Base-by-base conservation (phyloP, 768 basidiomycete species). In the Nidularia pulvinata region DNA sequence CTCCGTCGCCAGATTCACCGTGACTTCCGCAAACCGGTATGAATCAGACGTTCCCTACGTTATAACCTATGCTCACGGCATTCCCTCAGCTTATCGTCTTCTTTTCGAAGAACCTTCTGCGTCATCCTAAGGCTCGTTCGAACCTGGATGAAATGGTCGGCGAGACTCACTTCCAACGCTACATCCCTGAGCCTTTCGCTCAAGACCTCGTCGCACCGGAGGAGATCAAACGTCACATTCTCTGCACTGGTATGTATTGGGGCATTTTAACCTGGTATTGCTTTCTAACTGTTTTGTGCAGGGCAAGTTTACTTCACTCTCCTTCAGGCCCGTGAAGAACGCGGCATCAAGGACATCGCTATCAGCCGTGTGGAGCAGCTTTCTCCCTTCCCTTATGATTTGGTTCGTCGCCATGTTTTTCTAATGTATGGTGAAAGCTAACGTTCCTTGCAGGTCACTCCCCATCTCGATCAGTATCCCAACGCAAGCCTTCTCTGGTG, bases 101-200 rank as follows among this genome's bases (percentile, higher is more conserved):
- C 87, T 98, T 97, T 85, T 97, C 95, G 25, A 99, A 99, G 78
- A 89, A 84, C 58, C 82, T 99, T 43, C 80, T 99, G 52, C 95
- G 97, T 52, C 95, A 97, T 72, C 94, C 95, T n/a, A 80, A 79
- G 50, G 96, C 93, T 16, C 87, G 91, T 55, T 98, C 95, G 2
- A 76, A 84, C 7, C 77, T 99, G 5, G 81, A 84, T 3, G 96
- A 98, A 67, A 94, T 99, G 89, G 75, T 82, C 33, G 90, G 86
- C 58, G 91, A 97, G 19, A 92, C 91, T 19, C 73, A 84, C 69
- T 99, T 99, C 88, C 83, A 93, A 74, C 87, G 97, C 51, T 99
- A 96, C 74, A 65, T 99, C 49, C 92, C 95, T 37, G 97, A 99
- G 52, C 65, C 83, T 25, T 84, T 89, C 60, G 79, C 83, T 9